These are phyloP conservation scores for Earliella scabrosa DNA, from an alignment of 1,284 basidiomycete species.

Conservation along the genomic window DNA sequence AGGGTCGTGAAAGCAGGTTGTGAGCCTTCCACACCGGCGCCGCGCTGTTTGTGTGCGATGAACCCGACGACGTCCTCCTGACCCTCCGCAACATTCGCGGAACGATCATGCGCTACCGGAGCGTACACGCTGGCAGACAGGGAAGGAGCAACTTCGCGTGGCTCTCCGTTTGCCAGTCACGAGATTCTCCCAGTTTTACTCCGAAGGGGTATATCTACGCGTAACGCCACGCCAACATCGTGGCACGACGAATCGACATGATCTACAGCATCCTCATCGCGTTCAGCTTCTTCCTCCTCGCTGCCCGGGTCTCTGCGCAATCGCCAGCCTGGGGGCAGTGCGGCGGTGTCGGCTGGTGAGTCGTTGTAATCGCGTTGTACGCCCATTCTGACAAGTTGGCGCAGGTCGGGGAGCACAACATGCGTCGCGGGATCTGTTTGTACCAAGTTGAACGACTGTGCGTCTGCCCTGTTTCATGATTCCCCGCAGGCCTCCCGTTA, in stretches of 20 bases:
- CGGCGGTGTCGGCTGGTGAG: constrained; percentile 52
- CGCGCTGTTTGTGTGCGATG: background rate
- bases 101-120: constrained; percentile 9
- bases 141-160: constrained; percentile 24
- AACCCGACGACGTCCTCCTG: background rate
- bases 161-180: constrained; percentile 3
- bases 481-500: constrained; percentile 2
- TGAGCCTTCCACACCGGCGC: too few relatives aligned
- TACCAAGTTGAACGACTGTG: constrained; percentile 48
- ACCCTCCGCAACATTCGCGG: constrained; percentile 1
- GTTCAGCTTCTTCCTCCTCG: constrained; percentile 14
- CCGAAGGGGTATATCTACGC: constrained; percentile 17
- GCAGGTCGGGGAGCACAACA: constrained; percentile 49
- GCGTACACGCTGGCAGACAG: background rate
- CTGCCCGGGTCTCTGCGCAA: constrained; percentile 36
- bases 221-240: background rate
- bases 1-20: too few relatives aligned
- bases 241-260: constrained; percentile 12
- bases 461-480: constrained; percentile 14
- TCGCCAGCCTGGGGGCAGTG: constrained; percentile 51
- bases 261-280: constrained; percentile 17
- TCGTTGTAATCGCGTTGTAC: constrained; percentile 3
- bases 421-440: constrained; percentile 52
- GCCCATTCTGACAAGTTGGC: constrained; percentile 4
- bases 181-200: constrained; percentile 24